Evolutionary conservation across 805 yeast species (phyloP), one percentile per base, ranked within the genome.

Genomic region (Aciculoconidium aculeatum): DNA sequence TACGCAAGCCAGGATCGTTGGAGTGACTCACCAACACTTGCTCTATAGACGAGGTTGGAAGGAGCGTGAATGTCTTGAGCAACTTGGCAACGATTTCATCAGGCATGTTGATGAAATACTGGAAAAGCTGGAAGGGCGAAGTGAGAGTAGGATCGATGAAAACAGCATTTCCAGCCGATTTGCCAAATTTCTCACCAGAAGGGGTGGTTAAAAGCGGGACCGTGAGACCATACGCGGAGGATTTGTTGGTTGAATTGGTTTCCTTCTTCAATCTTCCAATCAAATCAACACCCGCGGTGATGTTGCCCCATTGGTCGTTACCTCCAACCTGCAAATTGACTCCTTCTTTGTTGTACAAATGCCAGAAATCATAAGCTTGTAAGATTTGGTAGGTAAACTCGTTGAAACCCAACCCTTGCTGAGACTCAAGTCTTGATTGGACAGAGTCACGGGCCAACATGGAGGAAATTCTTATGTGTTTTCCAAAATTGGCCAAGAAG

Each of bases 261-360:
- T 13, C 30, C 31, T 42, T 42, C 37, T 53, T 44, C 42, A 83
- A 51, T 38, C 95, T 62, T 1, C 80, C 65, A 21, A 88, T 86
- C 34, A 92, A 65, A 46, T 92, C 98, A 21, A 84, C 72, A 0
- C 98, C 98, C 1, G 97, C 96, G 2, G 94, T 85, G 35, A 92
- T 92, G 47, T 92, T 92, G 1, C 98, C 98, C 87, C 96, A 92
- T 56, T 92, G 98, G 52, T 92, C 98, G 49, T 83, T 87, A 5
- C 98, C 98, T 14, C 98, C 98, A 19, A 83, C 77, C 59, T 92
- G 97, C 9, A 87, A 56, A 23, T 67, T 65, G 23, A 88, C 88
- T 3, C 63, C 55, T 20, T 72, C 56, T 10, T 70, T 51, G 21
- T 67, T 68, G 60, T 75, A 76, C 34, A 92, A 58, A 49, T 88